Conservation (phyloP, 805 yeast genomes). For the Saccharomycopsis schoenii region DNA sequence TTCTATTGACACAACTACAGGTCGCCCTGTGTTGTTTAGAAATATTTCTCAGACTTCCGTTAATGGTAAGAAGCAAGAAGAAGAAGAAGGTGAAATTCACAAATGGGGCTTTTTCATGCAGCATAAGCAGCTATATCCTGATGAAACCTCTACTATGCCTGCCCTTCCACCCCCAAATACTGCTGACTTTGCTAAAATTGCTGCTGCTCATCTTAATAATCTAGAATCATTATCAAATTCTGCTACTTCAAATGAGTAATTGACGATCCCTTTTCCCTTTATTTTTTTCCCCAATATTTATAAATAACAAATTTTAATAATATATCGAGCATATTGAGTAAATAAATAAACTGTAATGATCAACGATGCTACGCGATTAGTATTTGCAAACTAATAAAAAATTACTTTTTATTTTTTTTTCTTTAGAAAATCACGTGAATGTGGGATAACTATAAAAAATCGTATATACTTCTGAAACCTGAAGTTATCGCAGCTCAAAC, state of each 20-base stretch:
- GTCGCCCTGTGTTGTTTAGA: slow-evolving; percentile 58
- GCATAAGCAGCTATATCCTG: slow-evolving; percentile 32
- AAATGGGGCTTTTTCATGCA: slow-evolving; percentile 76
- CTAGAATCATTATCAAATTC: background rate
- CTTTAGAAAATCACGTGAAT: background rate
- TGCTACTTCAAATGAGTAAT: background rate
- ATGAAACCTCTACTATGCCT: slow-evolving; percentile 10
- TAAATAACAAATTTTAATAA: background rate
- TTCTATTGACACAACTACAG: slow-evolving; percentile 60
- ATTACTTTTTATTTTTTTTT: no score
- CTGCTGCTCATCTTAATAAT: slow-evolving; percentile 1
- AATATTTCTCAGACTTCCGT: slow-evolving; percentile 53
- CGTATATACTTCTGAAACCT: background rate
- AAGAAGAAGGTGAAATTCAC: slow-evolving; percentile 88
- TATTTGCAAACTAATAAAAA: no score
- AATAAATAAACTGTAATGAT: background rate
- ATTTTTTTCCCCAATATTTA: background rate
- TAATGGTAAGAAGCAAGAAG: slow-evolving; percentile 69
- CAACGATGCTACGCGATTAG: background rate
- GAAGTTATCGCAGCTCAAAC: background rate
- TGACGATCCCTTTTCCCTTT: background rate
- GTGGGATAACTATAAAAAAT: no score
- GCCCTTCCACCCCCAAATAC: background rate
- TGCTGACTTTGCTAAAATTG: background rate
- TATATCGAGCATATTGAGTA: background rate